Evolutionary conservation across 129 eudicot species (phyloP), one percentile per base, ranked within the genome.

Genomic region (Centaurea solstitialis): DNA sequence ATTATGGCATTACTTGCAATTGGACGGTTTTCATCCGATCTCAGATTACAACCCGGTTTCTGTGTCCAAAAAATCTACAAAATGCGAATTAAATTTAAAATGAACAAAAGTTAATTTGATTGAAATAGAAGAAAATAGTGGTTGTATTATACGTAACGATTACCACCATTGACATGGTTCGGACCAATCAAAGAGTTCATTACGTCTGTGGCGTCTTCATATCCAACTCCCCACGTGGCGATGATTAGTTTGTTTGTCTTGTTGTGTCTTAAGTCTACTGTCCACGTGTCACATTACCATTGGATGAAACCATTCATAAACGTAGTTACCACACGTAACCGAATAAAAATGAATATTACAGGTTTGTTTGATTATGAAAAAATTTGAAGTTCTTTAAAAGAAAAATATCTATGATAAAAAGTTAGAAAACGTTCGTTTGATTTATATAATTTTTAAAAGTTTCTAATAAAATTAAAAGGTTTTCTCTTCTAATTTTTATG

Each of bases 161-260:
- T 35, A 37, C 61, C 66, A 61, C 57, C 37, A 76, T 62, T 33
- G 80, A 76, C 72, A 12, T 76, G 57, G 66, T 37, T 37, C 23
- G 53, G 70, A 37, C 80, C 80, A 76, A 64, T 64, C 15, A 20
- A 20, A 38, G 24, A 13, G 72, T 76, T 38, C 7, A 62, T 37
- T 62, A 62, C 80, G 80, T 76, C 0, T 5, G 37, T 76, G 35
- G 35, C 80, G 72, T 76, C 80, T 76, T 21, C 21, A 20, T 9
- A 7, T 23, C 17, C 70, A 76, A 62, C 50, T 62, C 62, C 37
- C 65, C 79, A 75, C 79, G 70, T 75, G 79, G 50, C 33, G 53
- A 3, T 75, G 70, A 59, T 13, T 26, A 20, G 33, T 67, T 26
- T 9, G 39, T 67, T 67, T 67, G 72, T 59, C 79, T 50, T 75